phyloP scores from a whole-genome alignment of 1,284 basidiomycete species.

The Pisolithus thermaeus region DNA sequence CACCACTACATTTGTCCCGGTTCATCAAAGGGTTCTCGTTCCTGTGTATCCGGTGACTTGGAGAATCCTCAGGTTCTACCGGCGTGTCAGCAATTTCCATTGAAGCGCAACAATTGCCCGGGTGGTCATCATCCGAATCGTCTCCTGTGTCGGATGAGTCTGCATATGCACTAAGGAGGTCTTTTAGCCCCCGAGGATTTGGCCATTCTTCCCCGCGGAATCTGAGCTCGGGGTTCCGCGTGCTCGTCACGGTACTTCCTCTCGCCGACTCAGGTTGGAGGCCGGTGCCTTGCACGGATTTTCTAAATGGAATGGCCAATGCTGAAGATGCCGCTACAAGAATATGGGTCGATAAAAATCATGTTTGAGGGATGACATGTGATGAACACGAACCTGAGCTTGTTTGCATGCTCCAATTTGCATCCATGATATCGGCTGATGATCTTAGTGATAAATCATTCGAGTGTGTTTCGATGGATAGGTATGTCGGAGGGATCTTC shows the following conservation, averaged over 20 bases:
- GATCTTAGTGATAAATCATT: not conserved
- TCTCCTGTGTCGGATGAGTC: conserved; percentile 6
- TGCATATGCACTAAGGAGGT: conserved; percentile 5
- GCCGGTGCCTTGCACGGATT: not conserved
- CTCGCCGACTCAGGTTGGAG: not conserved
- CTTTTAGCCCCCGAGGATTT: conserved; percentile 8
- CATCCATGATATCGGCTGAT: not conserved
- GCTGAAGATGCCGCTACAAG: not conserved
- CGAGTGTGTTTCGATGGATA: conserved; percentile 4
- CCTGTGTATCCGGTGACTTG: not conserved
- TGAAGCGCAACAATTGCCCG: conserved; percentile 3
- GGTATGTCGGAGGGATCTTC: conserved; percentile 1
- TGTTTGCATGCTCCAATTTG: not conserved
- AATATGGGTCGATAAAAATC: not conserved
- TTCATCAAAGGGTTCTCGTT: not conserved
- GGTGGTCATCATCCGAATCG: conserved; percentile 7
- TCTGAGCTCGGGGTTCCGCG: conserved; percentile 13
- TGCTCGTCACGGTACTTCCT: conserved; percentile 2
- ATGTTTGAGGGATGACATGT: not conserved
- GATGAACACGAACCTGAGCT: not conserved
- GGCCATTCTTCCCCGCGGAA: conserved; percentile 21
- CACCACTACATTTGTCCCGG: not conserved
- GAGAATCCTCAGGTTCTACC: conserved; percentile 3
- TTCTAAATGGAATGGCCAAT: not conserved
- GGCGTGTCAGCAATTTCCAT: not conserved